Evolutionary conservation across 2,329 filamentous ascomycete genomes (phyloP), one percentile per base, ranked within the genome.

Genomic region (Alternaria triticimaculans): DNA sequence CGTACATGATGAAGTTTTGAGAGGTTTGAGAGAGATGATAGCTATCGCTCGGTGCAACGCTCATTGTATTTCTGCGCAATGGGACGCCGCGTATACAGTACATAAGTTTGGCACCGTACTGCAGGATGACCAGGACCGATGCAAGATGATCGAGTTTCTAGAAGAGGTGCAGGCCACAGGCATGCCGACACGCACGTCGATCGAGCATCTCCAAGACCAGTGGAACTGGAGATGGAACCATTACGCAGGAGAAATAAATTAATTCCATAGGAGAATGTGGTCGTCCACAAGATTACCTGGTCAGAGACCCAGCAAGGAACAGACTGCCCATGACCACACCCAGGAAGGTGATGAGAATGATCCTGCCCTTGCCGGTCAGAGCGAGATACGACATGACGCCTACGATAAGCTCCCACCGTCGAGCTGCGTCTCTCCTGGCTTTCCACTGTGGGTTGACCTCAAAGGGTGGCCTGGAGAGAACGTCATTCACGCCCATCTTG

Each of bases 331-430:
- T 58, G 5, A 71, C 56, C 15, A 70, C 67, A n/a, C 74, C 77
- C 44, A 70, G 37, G 18, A 78, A 57, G 8, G 75, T 76, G n/a
- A 80, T 50, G 41, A 81, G 60, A 30, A 84, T 71, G 11, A 77
- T 76, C 58, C 81, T 78, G 26, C 84, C 84, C 72, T 84, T 82
- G 73, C 79, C 80, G 8, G 84, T 85, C 69, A 83, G 64, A 2
- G 73, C 81, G 26, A 90, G 74, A 73, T 89, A 89, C 11, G 87
- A 85, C 18, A 84, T 70, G 46, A 86, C 78, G 11, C 90, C 90
- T 3, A 90, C 85, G 21, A 86, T 71, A 25, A 90, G 48, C 75
- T 92, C 90, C 67, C 85, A 85, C 45, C 80, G 81, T 59, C 88
- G 83, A 9, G 89, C 89, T 46, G 80, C 78, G 21, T 82, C 82